A percentile compares a stretch with the other conserved stretches of the same genome.
Evolutionary conservation across 345 rosid genomes (phyloP).

Genomic region (Eutrema japonicum): DNA sequence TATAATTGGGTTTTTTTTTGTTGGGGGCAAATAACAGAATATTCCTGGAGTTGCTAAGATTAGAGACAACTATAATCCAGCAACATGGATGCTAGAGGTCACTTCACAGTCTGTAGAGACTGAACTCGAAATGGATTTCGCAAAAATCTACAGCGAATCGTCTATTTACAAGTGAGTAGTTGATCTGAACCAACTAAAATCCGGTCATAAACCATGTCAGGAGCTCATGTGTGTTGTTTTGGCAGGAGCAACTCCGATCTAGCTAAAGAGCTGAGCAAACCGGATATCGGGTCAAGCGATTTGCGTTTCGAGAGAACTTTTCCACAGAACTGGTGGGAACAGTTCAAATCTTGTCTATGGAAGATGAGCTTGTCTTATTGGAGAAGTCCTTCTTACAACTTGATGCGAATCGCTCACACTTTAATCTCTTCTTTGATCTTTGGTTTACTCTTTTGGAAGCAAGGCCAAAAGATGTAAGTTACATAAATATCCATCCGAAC

Average conservation of each 20-base stretch:
- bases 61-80: slow-evolving; percentile 70
- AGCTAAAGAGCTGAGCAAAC: slow-evolving; percentile 54
- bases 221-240: slow-evolving; percentile 9
- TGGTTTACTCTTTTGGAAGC: slow-evolving; percentile 71
- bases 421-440: slow-evolving; percentile 53
- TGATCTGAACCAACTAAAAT: background rate
- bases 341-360: slow-evolving; percentile 77
- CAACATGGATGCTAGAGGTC: slow-evolving; percentile 83
- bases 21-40: slow-evolving; percentile 42
- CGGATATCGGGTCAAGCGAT: slow-evolving; percentile 54
- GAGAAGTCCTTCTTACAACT: slow-evolving; percentile 82
- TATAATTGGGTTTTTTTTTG: background rate
- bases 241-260: slow-evolving; percentile 56
- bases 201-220: background rate
- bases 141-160: slow-evolving; percentile 55
- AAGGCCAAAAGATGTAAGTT: slow-evolving; percentile 68
- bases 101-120: slow-evolving; percentile 64
- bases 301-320: slow-evolving; percentile 59
- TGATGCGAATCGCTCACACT: slow-evolving; percentile 51
- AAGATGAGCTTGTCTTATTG: slow-evolving; percentile 78
- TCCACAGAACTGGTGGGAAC: slow-evolving; percentile 64
- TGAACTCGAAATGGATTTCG: slow-evolving; percentile 68
- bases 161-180: slow-evolving; percentile 55
- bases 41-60: slow-evolving; percentile 65
- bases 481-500: background rate